Percentiles rank a stretch among this genome's conserved stretches.
Evolutionary conservation across 164 flowering plant species (phyloP).

Genomic region (Litsea cubeba): DNA sequence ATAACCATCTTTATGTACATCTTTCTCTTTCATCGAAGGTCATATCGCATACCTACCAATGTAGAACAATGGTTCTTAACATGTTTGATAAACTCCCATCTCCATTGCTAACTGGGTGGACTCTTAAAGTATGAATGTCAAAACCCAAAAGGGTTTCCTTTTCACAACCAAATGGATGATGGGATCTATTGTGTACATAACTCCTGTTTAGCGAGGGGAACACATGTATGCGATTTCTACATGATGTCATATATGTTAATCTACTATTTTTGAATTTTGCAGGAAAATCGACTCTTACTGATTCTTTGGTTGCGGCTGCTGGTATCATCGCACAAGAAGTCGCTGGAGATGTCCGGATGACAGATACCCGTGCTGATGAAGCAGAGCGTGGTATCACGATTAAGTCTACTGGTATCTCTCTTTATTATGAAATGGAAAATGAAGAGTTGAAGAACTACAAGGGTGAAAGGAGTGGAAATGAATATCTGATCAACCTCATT

Average conservation of each 20-base stretch:
- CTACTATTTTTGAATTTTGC: constrained; percentile 3
- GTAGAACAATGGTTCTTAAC: no score
- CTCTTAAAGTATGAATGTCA: no score
- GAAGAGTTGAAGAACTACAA: constrained; percentile 16
- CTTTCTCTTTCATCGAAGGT: no score
- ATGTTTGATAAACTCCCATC: no score
- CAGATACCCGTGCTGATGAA: constrained; percentile 31
- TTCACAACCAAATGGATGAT: no score
- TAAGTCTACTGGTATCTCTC: constrained; percentile 26
- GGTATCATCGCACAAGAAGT: constrained; percentile 58
- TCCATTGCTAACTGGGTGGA: no score
- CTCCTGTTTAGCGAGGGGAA: no score
- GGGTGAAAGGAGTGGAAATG: constrained; percentile 23
- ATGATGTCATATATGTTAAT: not conserved
- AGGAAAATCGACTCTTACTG: constrained; percentile 63
- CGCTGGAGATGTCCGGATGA: constrained; percentile 40
- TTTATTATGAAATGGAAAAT: constrained; percentile 23
- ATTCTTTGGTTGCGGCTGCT: constrained; percentile 42
- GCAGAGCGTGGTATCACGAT: constrained; percentile 33
- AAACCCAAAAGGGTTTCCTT: no score
- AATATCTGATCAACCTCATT: constrained; percentile 27
- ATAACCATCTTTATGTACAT: no score
- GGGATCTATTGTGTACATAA: no score
- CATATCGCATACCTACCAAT: no score
- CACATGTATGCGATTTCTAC: no score